phyloP scores from a whole-genome alignment of 2,329 filamentous ascomycete genomes.

The Chaetomium sp. region DNA sequence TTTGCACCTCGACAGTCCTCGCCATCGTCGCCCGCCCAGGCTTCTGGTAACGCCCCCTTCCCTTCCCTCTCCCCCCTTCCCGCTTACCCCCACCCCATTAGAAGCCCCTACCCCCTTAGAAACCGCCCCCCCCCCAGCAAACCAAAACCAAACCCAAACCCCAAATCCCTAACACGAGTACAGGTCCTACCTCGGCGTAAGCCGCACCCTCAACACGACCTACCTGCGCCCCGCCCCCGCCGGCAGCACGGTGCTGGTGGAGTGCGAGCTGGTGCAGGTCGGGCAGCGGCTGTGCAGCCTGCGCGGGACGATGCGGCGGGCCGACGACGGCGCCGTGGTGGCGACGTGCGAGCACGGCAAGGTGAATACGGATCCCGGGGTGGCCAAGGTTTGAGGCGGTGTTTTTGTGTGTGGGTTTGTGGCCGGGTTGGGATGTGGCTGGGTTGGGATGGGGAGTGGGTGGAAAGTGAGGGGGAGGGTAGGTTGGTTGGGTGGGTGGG shows the following conservation, averaged over 20 bases:
- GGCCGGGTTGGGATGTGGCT: background rate
- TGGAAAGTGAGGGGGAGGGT: background rate
- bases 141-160: background rate
- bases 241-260: constrained; percentile 54
- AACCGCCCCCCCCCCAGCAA: background rate
- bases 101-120: too few species aligned
- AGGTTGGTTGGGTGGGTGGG: background rate
- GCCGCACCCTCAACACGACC: constrained; percentile 65
- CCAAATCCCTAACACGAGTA: background rate
- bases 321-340: constrained; percentile 55
- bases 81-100: background rate
- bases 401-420: background rate
- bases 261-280: constrained; percentile 59
- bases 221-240: constrained; percentile 64
- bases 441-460: background rate
- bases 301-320: constrained; percentile 56
- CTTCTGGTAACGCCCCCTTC: constrained; percentile 49
- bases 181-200: constrained; percentile 59
- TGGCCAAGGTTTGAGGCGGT: constrained; percentile 26
- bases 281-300: constrained; percentile 58
- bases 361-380: constrained; percentile 58
- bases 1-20: constrained; percentile 62
- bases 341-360: constrained; percentile 67
- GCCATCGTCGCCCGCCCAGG: constrained; percentile 59
- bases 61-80: background rate